Evolutionary conservation across 352 stramenopile species (phyloP).

Genomic region (Phytophthora kernoviae): DNA sequence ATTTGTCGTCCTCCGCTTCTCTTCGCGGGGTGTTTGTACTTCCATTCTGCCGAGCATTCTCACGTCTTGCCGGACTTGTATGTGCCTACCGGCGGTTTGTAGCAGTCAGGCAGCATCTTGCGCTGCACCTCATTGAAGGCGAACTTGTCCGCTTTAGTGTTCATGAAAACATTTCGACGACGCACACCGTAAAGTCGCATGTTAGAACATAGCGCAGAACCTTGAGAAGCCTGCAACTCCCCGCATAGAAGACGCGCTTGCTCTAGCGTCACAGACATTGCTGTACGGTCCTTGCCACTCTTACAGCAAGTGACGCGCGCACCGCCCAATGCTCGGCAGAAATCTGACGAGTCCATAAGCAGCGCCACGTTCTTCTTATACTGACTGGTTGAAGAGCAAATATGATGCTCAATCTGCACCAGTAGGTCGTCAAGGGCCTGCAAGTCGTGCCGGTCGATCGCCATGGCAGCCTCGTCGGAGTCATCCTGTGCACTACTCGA

Average conservation of each 20-base stretch:
- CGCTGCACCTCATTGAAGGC: slow-evolving; percentile 90
- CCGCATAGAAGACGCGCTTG: slow-evolving; percentile 73
- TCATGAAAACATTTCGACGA: slow-evolving; percentile 84
- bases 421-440: slow-evolving; percentile 71
- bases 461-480: slow-evolving; percentile 34
- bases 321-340: slow-evolving; percentile 87
- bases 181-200: slow-evolving; percentile 82
- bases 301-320: slow-evolving; percentile 97
- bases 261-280: slow-evolving; percentile 97
- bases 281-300: slow-evolving; percentile 96
- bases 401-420: slow-evolving; percentile 73
- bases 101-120: slow-evolving; percentile 85
- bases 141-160: slow-evolving; percentile 86
- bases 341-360: slow-evolving; percentile 83
- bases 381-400: slow-evolving; percentile 65
- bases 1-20: slow-evolving; percentile 23
- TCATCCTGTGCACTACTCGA: slow-evolving; percentile 11
- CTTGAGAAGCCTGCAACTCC: slow-evolving; percentile 62
- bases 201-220: slow-evolving; percentile 60
- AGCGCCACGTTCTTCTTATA: slow-evolving; percentile 86
- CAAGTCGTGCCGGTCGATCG: slow-evolving; percentile 41
- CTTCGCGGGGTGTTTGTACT: slow-evolving; percentile 27
- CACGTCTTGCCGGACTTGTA: slow-evolving; percentile 87
- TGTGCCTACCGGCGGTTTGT: slow-evolving; percentile 80
- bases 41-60: slow-evolving; percentile 17